Evolutionary conservation across 2,329 filamentous ascomycete genomes (phyloP), one percentile per base, ranked within the genome.

Genomic region (Metarhizium anisopliae): DNA sequence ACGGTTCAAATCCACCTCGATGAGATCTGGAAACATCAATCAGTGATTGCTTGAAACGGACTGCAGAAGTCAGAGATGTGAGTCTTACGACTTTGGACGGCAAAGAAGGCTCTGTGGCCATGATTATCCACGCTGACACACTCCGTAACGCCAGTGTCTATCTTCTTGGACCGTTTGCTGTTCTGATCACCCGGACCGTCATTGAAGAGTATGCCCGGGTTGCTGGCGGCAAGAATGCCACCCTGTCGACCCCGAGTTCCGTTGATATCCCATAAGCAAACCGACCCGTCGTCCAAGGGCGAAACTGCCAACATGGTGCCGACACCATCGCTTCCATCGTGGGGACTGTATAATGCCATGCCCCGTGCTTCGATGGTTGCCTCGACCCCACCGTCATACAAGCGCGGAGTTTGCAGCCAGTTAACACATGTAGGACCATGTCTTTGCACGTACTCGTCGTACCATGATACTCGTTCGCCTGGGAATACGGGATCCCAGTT

Each of bases 401-500:
- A 66, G 10, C 71, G 70, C 8, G 86, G 84, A 55, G 82, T 77
- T 65, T 91, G 80, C 47, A 95, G 76, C 92, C 92, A 96, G 63
- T 81, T 86, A 54, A 90, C 75, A 14, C 78, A 79, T n/a, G 90
- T 77, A 0, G 86, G 84, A 1, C 84, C 90, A 70, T 92, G 80
- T 38, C 92, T 81, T 54, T 92, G 89, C 59, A 95, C 86, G 66
- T 91, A 96, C 69, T 96, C 92, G 55, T 88, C 81, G 68, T 95
- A 96, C 87, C 90, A 96, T 51, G 88, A 84, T 20, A 92, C 77
- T 45, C 76, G 76, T 70, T 96, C 91, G 4, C 72, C 74, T 0
- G 84, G 81, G 60, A 87, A 90, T 0, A 82, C 83, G 0, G 89
- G 89, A 62, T 96, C 90, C 91, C 91, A 96, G 62, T 90, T 90